Conservation (phyloP, 176 grass and related monocot species). For the Rhipidocladum racemiflorum region DNA sequence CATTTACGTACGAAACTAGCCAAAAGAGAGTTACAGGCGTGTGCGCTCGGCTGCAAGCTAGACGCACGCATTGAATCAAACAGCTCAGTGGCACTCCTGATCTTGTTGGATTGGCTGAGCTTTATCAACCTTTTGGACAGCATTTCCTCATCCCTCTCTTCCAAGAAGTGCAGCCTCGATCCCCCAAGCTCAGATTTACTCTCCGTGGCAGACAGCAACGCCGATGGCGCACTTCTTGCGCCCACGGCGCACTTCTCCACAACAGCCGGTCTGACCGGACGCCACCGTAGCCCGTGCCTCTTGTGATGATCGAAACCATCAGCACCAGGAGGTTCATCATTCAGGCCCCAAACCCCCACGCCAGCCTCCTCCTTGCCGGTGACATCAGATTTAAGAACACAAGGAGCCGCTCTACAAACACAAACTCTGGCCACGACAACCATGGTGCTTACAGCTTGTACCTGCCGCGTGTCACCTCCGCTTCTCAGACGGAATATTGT, state of each 20-base stretch:
- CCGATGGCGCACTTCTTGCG: not conserved
- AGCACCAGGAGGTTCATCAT: slow-evolving; percentile 6
- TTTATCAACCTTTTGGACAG: slow-evolving; percentile 65
- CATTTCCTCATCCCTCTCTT: slow-evolving; percentile 72
- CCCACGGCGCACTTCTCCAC: slow-evolving; percentile 16
- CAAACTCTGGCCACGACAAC: slow-evolving; percentile 6
- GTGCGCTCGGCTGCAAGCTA: slow-evolving; percentile 54
- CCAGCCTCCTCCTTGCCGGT: slow-evolving; percentile 36
- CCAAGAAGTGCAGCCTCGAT: slow-evolving; percentile 69
- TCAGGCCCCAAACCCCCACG: slow-evolving; percentile 10
- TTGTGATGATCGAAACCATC: slow-evolving; percentile 11
- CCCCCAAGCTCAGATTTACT: slow-evolving; percentile 14
- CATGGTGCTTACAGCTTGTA: not conserved
- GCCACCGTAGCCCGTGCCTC: slow-evolving; percentile 13
- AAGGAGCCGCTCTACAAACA: slow-evolving; percentile 47
- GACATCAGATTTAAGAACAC: slow-evolving; percentile 37
- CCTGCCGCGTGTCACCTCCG: not conserved
- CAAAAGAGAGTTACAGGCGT: slow-evolving; percentile 83
- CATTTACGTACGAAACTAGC: slow-evolving; percentile 48
- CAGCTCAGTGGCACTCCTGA: slow-evolving; percentile 72
- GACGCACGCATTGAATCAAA: slow-evolving; percentile 75
- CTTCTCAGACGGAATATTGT: not conserved
- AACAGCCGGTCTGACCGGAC: slow-evolving; percentile 25
- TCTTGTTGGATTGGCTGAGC: slow-evolving; percentile 77
- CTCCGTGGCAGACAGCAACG: not conserved